phyloP scores from a whole-genome alignment of 805 yeast species.

The Metschnikowia continentalis region DNA sequence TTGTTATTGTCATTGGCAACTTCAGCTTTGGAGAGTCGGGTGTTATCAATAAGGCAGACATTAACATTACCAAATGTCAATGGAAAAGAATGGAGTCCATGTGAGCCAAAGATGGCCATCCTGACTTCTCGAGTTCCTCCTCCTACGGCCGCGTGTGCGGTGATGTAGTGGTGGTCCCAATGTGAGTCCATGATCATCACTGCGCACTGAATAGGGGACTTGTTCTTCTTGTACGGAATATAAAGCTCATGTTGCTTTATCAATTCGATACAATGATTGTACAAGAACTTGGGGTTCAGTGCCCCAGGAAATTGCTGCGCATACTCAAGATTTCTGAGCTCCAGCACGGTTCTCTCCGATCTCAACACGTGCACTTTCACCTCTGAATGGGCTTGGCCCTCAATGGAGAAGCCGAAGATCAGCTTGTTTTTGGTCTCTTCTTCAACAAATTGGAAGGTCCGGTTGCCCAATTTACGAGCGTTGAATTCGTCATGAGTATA shows the following conservation, averaged over 20 bases:
- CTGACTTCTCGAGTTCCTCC: constrained; percentile 72
- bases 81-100: constrained; percentile 93
- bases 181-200: constrained; percentile 80
- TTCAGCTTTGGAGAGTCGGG: constrained; percentile 53
- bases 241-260: constrained; percentile 39
- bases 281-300: constrained; percentile 68
- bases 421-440: constrained; percentile 30
- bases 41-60: constrained; percentile 68
- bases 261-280: constrained; percentile 75
- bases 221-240: constrained; percentile 32
- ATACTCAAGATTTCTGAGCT: constrained; percentile 69
- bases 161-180: constrained; percentile 68
- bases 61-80: constrained; percentile 65
- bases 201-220: constrained; percentile 71
- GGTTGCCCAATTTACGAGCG: constrained; percentile 68
- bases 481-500: constrained; percentile 88
- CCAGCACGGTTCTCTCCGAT: constrained; percentile 50
- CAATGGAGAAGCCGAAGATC: constrained; percentile 35
- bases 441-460: constrained; percentile 74
- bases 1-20: constrained; percentile 91
- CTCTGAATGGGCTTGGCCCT: constrained; percentile 52
- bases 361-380: constrained; percentile 77
- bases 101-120: constrained; percentile 91
- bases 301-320: constrained; percentile 88
- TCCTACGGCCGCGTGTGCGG: constrained; percentile 92